A percentile compares a stretch with the other conserved stretches of the same genome.
Conservation (phyloP, 495 filamentous ascomycete species). For the Hamigera avellanea region DNA sequence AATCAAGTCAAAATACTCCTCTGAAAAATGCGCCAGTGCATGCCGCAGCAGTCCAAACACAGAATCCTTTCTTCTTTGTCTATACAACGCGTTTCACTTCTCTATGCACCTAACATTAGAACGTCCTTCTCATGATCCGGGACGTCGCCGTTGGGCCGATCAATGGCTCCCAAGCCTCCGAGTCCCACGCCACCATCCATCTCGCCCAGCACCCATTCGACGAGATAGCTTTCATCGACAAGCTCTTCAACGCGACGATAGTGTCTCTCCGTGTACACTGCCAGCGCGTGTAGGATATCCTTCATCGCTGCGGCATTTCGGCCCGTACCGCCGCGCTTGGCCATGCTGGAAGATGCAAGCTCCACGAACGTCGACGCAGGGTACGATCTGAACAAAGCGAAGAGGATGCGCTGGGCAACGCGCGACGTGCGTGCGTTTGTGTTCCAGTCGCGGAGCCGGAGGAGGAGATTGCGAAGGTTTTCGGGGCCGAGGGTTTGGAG, state of each 20-base stretch:
- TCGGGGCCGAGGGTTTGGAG: conserved; percentile 66
- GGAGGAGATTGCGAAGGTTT: conserved; percentile 69
- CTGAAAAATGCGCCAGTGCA: conserved; percentile 12
- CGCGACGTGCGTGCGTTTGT: conserved; percentile 81
- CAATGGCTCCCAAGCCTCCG: conserved; percentile 6
- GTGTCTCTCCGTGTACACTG: conserved; percentile 83
- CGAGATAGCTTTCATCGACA: conserved; percentile 85
- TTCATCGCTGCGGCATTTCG: conserved; percentile 53
- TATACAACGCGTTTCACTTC: conserved; percentile 5
- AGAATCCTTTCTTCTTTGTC: conserved; percentile 10
- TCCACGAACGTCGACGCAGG: conserved; percentile 61
- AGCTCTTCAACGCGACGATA: conserved; percentile 78
- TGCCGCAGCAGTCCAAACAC: conserved; percentile 1
- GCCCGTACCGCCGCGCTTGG: conserved; percentile 21
- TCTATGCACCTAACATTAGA: conserved; percentile 30
- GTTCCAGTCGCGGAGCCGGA: conserved; percentile 87
- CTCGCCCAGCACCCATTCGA: conserved; percentile 83
- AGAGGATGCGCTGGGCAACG: conserved; percentile 78
- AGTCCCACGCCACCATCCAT: conserved; percentile 64
- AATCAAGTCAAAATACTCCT: conserved; percentile 11
- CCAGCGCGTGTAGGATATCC: conserved; percentile 73
- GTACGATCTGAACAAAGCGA: conserved; percentile 65
- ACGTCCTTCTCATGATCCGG: conserved; percentile 33
- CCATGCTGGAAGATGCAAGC: conserved; percentile 40
- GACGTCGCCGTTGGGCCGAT: conserved; percentile 12